Conservation (phyloP, 106 monocot species). For the Acorus gramineus region DNA sequence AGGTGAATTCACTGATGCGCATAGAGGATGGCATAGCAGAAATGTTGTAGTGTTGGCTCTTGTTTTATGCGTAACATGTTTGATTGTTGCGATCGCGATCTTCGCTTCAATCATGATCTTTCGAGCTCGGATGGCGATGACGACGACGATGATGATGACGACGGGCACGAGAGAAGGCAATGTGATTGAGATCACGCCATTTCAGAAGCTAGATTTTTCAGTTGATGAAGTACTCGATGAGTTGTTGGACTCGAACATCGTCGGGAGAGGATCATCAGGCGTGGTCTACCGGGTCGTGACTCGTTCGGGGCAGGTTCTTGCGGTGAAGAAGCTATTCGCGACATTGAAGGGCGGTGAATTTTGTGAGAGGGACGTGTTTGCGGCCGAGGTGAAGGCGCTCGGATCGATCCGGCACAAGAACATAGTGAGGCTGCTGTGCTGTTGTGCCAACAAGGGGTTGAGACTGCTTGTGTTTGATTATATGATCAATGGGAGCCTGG, state of each 20-base stretch:
- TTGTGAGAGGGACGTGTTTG: slow-evolving; percentile 11
- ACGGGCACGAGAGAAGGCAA: background rate
- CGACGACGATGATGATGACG: background rate
- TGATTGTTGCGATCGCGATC: background rate
- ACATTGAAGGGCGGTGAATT: slow-evolving; percentile 1
- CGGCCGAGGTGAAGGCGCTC: slow-evolving; percentile 13
- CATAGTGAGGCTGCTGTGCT: slow-evolving; percentile 20
- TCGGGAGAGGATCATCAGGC: slow-evolving; percentile 17
- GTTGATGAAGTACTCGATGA: slow-evolving; percentile 8
- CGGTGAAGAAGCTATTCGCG: slow-evolving; percentile 18
- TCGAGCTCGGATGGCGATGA: background rate
- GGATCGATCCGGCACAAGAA: slow-evolving; percentile 22
- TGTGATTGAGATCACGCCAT: slow-evolving; percentile 19
- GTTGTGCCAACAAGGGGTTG: slow-evolving; percentile 2
- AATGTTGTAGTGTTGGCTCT: slow-evolving; percentile 5
- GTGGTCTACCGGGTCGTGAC: slow-evolving; percentile 16
- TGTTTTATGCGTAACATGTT: background rate
- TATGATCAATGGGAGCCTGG: slow-evolving; percentile 22
- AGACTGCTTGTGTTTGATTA: slow-evolving; percentile 18
- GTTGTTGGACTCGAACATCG: slow-evolving; percentile 12
- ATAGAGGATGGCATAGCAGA: background rate
- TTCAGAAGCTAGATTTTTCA: slow-evolving; percentile 18
- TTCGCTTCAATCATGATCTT: slow-evolving; percentile 3
- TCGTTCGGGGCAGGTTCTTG: background rate
- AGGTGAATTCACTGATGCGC: background rate